Percentiles rank a stretch among this genome's conserved stretches.
phyloP scores from a whole-genome alignment of 2,329 filamentous ascomycete species.

The Trichoderma atroviride region DNA sequence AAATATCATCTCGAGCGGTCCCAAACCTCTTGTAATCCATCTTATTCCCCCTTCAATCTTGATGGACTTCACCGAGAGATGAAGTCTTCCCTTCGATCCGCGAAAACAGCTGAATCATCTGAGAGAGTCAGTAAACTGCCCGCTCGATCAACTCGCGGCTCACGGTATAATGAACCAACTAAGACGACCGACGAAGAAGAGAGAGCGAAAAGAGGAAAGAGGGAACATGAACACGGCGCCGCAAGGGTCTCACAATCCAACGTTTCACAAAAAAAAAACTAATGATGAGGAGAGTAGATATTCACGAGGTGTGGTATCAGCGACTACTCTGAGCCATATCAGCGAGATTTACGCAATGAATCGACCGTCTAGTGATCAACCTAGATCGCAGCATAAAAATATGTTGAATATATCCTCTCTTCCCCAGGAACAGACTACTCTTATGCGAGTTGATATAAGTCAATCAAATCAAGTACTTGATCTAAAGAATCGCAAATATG shows the following conservation, averaged over 20 bases:
- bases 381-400: background rate
- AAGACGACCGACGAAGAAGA: background rate
- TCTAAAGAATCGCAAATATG: slow-evolving; percentile 10
- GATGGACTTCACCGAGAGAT: slow-evolving; percentile 29
- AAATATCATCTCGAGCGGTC: slow-evolving; percentile 63
- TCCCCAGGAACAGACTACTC: background rate
- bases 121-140: background rate
- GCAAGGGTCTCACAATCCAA: background rate
- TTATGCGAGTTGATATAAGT: background rate
- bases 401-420: background rate
- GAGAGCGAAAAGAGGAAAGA: background rate
- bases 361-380: background rate
- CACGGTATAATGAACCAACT: background rate
- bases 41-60: slow-evolving; percentile 31
- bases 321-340: background rate
- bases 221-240: background rate
- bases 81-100: slow-evolving; percentile 19
- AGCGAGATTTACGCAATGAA: background rate
- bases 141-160: background rate
- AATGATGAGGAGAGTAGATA: background rate
- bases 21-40: slow-evolving; percentile 56
- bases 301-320: background rate
- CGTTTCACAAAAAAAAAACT: background rate
- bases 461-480: background rate
- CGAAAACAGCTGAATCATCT: slow-evolving; percentile 2